Evolutionary conservation across 441 rosid genomes (phyloP), one percentile per base, ranked within the genome.

Genomic region (Adansonia madagascariensis): DNA sequence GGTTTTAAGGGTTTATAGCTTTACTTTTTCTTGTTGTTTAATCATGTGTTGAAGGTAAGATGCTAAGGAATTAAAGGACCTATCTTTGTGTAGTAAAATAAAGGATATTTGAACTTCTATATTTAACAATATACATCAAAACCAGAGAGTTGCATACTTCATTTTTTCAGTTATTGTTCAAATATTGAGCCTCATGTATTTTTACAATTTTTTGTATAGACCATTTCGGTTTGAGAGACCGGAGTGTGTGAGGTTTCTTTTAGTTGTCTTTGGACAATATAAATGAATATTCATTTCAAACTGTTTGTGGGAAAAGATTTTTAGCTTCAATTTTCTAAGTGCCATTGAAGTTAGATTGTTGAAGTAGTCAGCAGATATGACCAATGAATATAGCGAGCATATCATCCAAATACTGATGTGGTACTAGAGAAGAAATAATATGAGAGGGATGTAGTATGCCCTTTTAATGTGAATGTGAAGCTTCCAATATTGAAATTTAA

Each of bases 11-110:
- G 43, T 2, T 61, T 61, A 46, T 61, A 43, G 56, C 35, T 63
- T 75, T 63, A 2, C 35, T 63, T 75, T 63, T 1, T 11, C 10
- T 75, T 52, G 2, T 31, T 50, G 3, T 18, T 52, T 64, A 31
- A 20, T n/a, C 59, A 2, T 41, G 57, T 12, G 47, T 47, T 44
- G 18, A 44, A 10, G 56, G 41, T 10, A 18, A 68, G 73, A 68
- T 47, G 55, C n/a, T 6, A 47, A 11, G 39, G 17, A 61, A 60
- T 44, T 61, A 15, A 24, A 70, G 44, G 15, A 1, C n/a, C 53
- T 11, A 43, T 66, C 27, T 66, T 66, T 43, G 8, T 66, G 31
- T 66, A 66, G 71, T 44, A 8, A 65, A 22, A 61, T 35, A 43
- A n/a, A 27, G 31, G 17, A 65, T 65, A 65, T 41, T 65, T 41